These are phyloP conservation scores for Galium porrigens DNA, from an alignment of 305 asterid species.

Conservation along the genomic window DNA sequence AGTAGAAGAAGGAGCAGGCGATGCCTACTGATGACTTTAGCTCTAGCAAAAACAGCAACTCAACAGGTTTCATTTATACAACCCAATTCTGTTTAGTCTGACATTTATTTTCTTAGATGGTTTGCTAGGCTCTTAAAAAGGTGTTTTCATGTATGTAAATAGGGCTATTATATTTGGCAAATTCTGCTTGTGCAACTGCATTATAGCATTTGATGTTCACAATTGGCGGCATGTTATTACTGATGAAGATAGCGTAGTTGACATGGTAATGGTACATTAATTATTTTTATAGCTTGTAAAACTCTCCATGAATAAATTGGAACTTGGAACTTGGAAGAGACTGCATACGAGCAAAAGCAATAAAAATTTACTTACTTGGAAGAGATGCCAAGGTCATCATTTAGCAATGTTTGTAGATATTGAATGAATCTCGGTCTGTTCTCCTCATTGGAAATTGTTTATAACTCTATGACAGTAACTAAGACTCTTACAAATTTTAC, in stretches of 20 bases:
- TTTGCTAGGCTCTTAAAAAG: not conserved
- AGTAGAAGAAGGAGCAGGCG: slow-evolving; percentile 95
- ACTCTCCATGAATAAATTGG: not conserved
- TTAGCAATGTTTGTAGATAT: not conserved
- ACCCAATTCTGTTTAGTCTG: not conserved
- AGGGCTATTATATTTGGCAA: not conserved
- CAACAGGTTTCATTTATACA: slow-evolving; percentile 50
- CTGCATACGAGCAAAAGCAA: not conserved
- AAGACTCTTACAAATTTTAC: slow-evolving; percentile 10
- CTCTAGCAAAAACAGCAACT: slow-evolving; percentile 61
- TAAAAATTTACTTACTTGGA: not conserved
- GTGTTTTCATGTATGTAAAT: not conserved
- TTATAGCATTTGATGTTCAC: not conserved
- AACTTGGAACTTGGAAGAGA: not conserved
- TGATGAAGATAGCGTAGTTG: not conserved
- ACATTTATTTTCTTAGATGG: not conserved
- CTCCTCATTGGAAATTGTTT: not conserved
- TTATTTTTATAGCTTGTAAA: not conserved
- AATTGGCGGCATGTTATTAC: not conserved
- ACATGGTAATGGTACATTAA: not conserved
- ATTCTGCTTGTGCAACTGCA: not conserved
- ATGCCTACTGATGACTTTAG: slow-evolving; percentile 91
- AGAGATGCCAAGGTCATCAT: not conserved
- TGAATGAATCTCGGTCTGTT: not conserved
- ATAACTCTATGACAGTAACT: not conserved